Evolutionary conservation across 306 rosid genomes (phyloP).

Genomic region (Sicyos baderoa): DNA sequence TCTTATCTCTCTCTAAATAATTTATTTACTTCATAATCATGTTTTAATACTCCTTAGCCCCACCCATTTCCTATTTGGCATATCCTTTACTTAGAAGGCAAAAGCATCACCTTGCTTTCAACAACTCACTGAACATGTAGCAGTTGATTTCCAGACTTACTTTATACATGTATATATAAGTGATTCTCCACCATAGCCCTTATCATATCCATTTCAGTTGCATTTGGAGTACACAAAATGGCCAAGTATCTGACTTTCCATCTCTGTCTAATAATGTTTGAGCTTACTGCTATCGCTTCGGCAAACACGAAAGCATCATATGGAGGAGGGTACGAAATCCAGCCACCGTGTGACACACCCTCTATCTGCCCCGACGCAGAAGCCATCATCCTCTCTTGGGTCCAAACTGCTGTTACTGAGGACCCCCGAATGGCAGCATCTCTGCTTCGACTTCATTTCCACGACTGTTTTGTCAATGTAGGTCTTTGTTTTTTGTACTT

Average conservation of each 20-base stretch:
- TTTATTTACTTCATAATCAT: neutral
- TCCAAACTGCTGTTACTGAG: conserved; percentile 35
- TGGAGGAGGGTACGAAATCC: conserved; percentile 17
- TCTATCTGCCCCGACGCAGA: conserved; percentile 60
- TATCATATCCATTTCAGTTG: neutral
- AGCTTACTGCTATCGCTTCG: neutral
- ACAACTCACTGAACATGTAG: neutral
- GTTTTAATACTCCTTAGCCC: neutral
- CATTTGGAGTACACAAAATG: neutral
- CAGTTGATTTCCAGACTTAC: neutral
- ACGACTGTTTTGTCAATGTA: conserved; percentile 89
- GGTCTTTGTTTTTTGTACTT: conserved; percentile 10
- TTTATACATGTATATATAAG: neutral
- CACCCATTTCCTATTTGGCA: neutral
- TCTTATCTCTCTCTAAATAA: neutral
- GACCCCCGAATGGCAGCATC: conserved; percentile 91
- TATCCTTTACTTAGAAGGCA: neutral
- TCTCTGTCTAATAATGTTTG: neutral
- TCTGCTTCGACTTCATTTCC: too few species aligned
- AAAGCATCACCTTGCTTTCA: neutral
- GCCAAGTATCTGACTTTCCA: neutral
- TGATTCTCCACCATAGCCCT: neutral
- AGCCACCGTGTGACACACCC: conserved; percentile 29
- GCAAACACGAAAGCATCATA: neutral
- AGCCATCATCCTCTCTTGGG: conserved; percentile 54